Evolutionary conservation across 2,329 filamentous ascomycete genomes (phyloP).

Genomic region (Sclerotiophoma versabilis): DNA sequence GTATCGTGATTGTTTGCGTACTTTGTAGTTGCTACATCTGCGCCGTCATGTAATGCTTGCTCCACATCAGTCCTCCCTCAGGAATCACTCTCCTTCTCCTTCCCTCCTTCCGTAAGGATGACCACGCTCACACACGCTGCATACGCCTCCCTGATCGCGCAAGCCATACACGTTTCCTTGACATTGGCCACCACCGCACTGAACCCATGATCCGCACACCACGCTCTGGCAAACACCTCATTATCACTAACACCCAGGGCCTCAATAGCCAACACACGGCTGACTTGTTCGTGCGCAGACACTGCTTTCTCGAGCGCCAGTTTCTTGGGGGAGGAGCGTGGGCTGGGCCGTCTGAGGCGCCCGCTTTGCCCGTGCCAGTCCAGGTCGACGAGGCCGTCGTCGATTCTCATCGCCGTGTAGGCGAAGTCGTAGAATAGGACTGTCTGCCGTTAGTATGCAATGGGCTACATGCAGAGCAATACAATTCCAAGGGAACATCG

Average conservation of each 20-base stretch:
- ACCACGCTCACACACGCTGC: constrained; percentile 76
- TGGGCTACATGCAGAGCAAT: background rate
- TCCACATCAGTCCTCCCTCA: constrained; percentile 4
- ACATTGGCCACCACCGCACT: constrained; percentile 75
- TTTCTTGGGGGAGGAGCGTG: constrained; percentile 43
- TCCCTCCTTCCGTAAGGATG: constrained; percentile 63
- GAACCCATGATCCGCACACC: constrained; percentile 79
- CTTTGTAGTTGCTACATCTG: background rate
- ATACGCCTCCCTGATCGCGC: constrained; percentile 77
- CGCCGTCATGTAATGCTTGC: background rate
- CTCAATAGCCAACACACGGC: constrained; percentile 74
- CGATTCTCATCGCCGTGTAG: constrained; percentile 65
- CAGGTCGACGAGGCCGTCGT: constrained; percentile 68
- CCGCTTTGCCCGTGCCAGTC: constrained; percentile 65
- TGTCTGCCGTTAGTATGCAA: constrained; percentile 24
- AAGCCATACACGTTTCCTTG: constrained; percentile 74
- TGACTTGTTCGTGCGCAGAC: constrained; percentile 51
- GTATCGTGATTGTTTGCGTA: constrained; percentile 9
- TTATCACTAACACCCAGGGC: constrained; percentile 77
- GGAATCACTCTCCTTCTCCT: constrained; percentile 55
- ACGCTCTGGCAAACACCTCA: constrained; percentile 77
- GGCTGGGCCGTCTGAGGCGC: constrained; percentile 37
- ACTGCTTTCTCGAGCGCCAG: constrained; percentile 28
- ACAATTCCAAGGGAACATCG: constrained; percentile 14
- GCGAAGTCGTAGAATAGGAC: constrained; percentile 76